Evolutionary conservation across 805 yeast species (phyloP), one percentile per base, ranked within the genome.

Genomic region (Lipomyces anomalus): DNA sequence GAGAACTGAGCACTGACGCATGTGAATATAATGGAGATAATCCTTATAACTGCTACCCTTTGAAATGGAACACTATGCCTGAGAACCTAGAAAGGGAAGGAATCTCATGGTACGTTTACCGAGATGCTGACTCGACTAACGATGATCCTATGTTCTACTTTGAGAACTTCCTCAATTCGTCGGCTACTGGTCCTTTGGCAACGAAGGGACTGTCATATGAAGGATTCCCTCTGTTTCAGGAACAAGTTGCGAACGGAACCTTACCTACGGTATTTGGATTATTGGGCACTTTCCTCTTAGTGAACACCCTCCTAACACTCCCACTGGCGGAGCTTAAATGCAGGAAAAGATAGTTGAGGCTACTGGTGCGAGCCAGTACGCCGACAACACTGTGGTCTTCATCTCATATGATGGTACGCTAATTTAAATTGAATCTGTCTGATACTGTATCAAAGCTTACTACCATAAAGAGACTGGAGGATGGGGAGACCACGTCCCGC

Each of bases 401-500:
- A 37, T 51, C 20, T 54, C 59, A 4, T 56, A 54, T 37, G 59
- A 56, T 46, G n/a, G n/a, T n/a, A n/a, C n/a, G n/a, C n/a, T n/a
- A n/a, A n/a, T n/a, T n/a, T n/a, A n/a, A n/a, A n/a, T n/a, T n/a
- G n/a, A n/a, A n/a, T n/a, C n/a, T n/a, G n/a, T n/a, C n/a, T n/a
- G n/a, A n/a, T n/a, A n/a, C n/a, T n/a, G n/a, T n/a, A n/a, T n/a
- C n/a, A n/a, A n/a, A n/a, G n/a, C n/a, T n/a, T n/a, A n/a, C n/a
- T n/a, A n/a, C n/a, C n/a, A n/a, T n/a, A n/a, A n/a, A n/a, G 59
- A 56, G 43, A 54, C 58, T 24, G 59, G 59, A n/a, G 59, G 59
- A 20, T 56, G 20, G 16, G 59, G 57, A 9, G 59, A 56, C 30
- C 59, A 56, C 35, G 58, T 56, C 21, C 40, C 53, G n/a, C 59